Percentiles rank a stretch among this genome's conserved stretches.
Evolutionary conservation across 2,329 filamentous ascomycete species (phyloP).

Genomic region (Fusarium globosum): DNA sequence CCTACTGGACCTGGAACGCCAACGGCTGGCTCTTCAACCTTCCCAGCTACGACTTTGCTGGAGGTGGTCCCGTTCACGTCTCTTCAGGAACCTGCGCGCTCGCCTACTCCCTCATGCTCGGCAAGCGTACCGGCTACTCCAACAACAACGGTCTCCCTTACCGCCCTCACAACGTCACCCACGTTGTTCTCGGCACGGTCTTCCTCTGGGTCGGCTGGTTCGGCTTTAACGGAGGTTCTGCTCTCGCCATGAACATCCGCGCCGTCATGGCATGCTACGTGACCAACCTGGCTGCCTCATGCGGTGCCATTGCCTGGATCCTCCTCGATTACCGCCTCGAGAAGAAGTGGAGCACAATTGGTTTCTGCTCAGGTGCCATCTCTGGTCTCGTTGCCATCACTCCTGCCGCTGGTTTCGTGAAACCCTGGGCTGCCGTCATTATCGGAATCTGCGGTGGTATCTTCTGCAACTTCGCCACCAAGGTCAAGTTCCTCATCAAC

Average conservation of each 20-base stretch:
- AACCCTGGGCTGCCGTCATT: conserved; percentile 69
- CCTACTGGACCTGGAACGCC: conserved; percentile 82
- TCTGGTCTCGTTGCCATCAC: conserved; percentile 90
- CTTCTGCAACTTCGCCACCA: conserved; percentile 86
- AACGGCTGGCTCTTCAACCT: conserved; percentile 78
- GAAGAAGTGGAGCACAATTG: conserved; percentile 92
- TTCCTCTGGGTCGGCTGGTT: conserved; percentile 96
- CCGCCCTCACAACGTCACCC: conserved; percentile 78
- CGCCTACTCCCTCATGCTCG: conserved; percentile 79
- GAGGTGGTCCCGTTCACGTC: conserved; percentile 80
- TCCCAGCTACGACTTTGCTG: conserved; percentile 78
- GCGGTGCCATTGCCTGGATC: conserved; percentile 85
- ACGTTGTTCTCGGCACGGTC: conserved; percentile 78
- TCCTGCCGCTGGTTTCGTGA: conserved; percentile 83
- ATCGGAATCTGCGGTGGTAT: conserved; percentile 71
- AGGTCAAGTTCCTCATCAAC: conserved; percentile 78
- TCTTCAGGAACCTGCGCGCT: conserved; percentile 77
- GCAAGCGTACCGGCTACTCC: conserved; percentile 72
- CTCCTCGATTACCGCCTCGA: conserved; percentile 91
- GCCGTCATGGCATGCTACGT: conserved; percentile 90
- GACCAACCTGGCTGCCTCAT: conserved; percentile 86
- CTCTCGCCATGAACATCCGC: conserved; percentile 83
- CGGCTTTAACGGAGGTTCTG: conserved; percentile 92
- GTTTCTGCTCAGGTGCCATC: conserved; percentile 91
- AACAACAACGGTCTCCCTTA: conserved; percentile 72